A percentile compares a stretch with the other conserved stretches of the same genome.
phyloP scores from a whole-genome alignment of 495 filamentous ascomycete genomes.

The Aspergillus heteromorphus region DNA sequence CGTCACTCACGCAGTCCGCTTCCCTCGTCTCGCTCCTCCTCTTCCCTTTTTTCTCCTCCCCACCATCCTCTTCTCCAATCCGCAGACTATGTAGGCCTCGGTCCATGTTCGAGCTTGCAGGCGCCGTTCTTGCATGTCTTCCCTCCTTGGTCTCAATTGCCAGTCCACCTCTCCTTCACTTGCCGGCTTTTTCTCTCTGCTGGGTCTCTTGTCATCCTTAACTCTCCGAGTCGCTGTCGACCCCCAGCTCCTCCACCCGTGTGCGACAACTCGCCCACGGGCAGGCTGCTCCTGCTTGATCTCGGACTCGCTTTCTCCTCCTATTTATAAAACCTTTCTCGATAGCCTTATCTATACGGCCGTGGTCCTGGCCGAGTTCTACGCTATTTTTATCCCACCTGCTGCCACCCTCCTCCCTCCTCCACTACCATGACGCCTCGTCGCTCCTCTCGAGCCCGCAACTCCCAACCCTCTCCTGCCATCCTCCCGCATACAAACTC shows the following conservation, averaged over 20 bases:
- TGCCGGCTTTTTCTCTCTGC: constrained; percentile 22
- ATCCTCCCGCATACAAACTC: constrained; percentile 66
- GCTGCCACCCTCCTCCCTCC: constrained; percentile 3
- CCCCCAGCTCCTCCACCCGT: constrained; percentile 22
- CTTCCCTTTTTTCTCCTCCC: constrained; percentile 22
- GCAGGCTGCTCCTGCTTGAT: constrained; percentile 11
- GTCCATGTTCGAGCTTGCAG: constrained; percentile 34
- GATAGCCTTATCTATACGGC: not conserved
- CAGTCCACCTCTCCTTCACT: constrained; percentile 19
- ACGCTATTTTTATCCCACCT: constrained; percentile 10
- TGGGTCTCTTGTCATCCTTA: constrained; percentile 12
- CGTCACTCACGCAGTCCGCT: constrained; percentile 22
- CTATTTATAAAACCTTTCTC: not conserved
- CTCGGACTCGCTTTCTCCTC: not conserved
- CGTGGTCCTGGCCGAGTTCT: constrained; percentile 4
- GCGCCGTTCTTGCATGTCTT: constrained; percentile 20
- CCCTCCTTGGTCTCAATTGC: constrained; percentile 25
- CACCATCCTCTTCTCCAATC: constrained; percentile 27
- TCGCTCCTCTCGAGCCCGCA: constrained; percentile 87
- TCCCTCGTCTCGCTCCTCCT: constrained; percentile 19
- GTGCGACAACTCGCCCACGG: constrained; percentile 23
- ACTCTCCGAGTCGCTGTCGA: constrained; percentile 14
- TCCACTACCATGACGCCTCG: constrained; percentile 59
- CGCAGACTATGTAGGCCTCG: constrained; percentile 45
- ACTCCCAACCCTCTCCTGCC: constrained; percentile 63